Evolutionary conservation across 208 protist genomes (phyloP).

Genomic region (Leishmania tarentolae): DNA sequence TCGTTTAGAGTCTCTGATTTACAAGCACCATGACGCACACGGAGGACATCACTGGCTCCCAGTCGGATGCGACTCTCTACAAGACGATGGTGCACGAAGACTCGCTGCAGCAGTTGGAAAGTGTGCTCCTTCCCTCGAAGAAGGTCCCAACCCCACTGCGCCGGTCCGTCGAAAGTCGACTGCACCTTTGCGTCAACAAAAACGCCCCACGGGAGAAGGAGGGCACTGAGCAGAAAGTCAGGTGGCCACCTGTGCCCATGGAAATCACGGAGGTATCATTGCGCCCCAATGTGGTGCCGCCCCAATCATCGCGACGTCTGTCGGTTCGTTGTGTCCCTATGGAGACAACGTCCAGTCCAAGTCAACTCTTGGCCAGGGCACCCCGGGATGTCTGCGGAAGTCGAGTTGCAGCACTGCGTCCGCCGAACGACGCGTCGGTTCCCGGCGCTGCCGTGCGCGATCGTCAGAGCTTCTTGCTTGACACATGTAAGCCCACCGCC

Average conservation of each 20-base stretch:
- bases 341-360: background rate
- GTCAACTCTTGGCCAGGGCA: background rate
- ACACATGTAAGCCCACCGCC: constrained; percentile 10
- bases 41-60: background rate
- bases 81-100: constrained; percentile 12
- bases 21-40: background rate
- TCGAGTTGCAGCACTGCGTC: constrained; percentile 14
- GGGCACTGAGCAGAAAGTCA: background rate
- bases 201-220: background rate
- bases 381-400: background rate
- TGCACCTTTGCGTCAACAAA: constrained; percentile 9
- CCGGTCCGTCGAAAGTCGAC: constrained; percentile 2
- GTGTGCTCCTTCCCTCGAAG: constrained; percentile 21
- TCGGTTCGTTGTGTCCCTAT: constrained; percentile 23
- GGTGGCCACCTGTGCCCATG: background rate
- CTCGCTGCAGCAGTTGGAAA: constrained; percentile 15
- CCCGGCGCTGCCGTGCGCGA: constrained; percentile 35
- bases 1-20: background rate
- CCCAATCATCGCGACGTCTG: constrained; percentile 7
- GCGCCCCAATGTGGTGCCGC: background rate
- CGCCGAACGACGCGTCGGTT: constrained; percentile 27
- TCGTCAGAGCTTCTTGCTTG: constrained; percentile 37
- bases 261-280: constrained; percentile 1
- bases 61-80: constrained; percentile 3
- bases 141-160: constrained; percentile 9